These are phyloP conservation scores for Globisporangium nunn DNA, from an alignment of 352 stramenopile genomes.

Conservation along the genomic window DNA sequence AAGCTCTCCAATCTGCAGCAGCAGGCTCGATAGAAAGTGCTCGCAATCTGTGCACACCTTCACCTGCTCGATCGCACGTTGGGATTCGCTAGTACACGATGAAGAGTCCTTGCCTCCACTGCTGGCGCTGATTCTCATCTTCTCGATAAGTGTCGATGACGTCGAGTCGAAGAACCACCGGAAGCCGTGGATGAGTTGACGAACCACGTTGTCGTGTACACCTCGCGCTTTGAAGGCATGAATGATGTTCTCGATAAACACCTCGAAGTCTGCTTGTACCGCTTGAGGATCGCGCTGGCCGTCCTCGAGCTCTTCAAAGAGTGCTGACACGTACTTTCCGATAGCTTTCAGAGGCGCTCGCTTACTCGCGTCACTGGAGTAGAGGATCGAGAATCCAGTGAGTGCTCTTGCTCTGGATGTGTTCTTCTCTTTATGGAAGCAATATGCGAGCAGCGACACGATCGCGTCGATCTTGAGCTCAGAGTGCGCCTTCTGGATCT, in stretches of 20 bases:
- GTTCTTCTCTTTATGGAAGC: slow-evolving; percentile 34
- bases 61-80: neutral
- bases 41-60: slow-evolving; percentile 12
- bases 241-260: slow-evolving; percentile 27
- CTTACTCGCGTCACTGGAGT: slow-evolving; percentile 25
- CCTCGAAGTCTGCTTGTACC: slow-evolving; percentile 17
- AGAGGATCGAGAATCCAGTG: slow-evolving; percentile 44
- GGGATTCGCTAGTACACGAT: neutral
- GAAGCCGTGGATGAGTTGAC: slow-evolving; percentile 22
- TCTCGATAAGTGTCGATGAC: slow-evolving; percentile 18
- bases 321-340: slow-evolving; percentile 42
- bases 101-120: neutral
- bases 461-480: slow-evolving; percentile 58
- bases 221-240: slow-evolving; percentile 32
- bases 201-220: slow-evolving; percentile 17
- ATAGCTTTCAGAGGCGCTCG: slow-evolving; percentile 20
- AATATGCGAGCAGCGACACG: slow-evolving; percentile 48
- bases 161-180: slow-evolving; percentile 23
- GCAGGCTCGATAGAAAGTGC: slow-evolving; percentile 15
- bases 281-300: neutral
- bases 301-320: slow-evolving; percentile 31
- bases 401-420: slow-evolving; percentile 25
- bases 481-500: slow-evolving; percentile 29
- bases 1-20: slow-evolving; percentile 15
- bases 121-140: slow-evolving; percentile 11